phyloP scores from a whole-genome alignment of 495 filamentous ascomycete species.

The Aspergillus sclerotioniger region DNA sequence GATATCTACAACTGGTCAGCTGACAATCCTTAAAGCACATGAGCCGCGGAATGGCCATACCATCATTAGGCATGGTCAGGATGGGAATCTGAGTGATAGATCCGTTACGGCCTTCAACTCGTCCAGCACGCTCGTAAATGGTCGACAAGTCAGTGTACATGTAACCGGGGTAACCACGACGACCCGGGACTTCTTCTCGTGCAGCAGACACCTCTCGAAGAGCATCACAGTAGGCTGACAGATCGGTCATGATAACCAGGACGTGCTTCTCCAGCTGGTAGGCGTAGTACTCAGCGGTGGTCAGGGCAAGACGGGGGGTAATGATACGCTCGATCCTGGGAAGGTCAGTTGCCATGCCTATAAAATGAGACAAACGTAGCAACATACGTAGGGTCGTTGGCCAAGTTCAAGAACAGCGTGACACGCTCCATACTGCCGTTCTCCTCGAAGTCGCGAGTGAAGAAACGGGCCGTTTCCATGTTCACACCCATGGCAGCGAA shows the following conservation, averaged over 20 bases:
- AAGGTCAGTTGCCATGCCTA: constrained; percentile 12
- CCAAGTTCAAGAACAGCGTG: constrained; percentile 97
- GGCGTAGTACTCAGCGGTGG: constrained; percentile 99
- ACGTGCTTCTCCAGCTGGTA: constrained; percentile 99
- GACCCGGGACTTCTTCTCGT: constrained; percentile 98
- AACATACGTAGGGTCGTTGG: constrained; percentile 93
- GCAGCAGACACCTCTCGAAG: constrained; percentile 97
- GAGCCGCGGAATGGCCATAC: constrained; percentile 35
- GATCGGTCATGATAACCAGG: constrained; percentile 95
- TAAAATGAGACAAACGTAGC: not conserved
- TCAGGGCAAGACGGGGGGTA: constrained; percentile 96
- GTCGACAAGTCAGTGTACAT: constrained; percentile 99
- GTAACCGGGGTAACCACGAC: constrained; percentile 99
- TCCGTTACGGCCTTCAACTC: constrained; percentile 94
- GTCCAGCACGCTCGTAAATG: constrained; percentile 98
- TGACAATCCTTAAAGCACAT: not conserved
- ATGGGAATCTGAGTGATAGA: constrained; percentile 99
- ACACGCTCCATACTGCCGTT: constrained; percentile 97
- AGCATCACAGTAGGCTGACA: constrained; percentile 97
- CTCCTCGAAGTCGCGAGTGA: constrained; percentile 98
- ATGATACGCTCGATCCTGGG: constrained; percentile 97
- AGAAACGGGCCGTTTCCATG: constrained; percentile 97
- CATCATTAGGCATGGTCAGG: constrained; percentile 98
- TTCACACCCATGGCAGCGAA: constrained; percentile 99
- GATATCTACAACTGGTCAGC: constrained; percentile 63